phyloP scores from a whole-genome alignment of 495 filamentous ascomycete genomes.

The Penicillium simplicissimum region DNA sequence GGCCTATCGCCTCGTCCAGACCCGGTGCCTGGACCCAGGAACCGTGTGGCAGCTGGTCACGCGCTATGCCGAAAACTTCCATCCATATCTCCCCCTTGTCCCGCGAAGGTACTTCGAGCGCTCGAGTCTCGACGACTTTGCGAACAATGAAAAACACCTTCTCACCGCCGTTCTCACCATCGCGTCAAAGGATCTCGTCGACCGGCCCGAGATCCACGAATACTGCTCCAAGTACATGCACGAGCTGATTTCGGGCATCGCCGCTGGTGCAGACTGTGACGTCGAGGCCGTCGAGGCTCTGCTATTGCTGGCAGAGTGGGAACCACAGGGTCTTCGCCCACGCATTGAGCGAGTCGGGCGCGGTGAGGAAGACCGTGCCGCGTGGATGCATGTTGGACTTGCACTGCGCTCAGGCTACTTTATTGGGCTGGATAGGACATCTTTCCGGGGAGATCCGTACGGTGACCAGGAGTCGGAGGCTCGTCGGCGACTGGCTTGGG shows the following conservation, averaged over 20 bases:
- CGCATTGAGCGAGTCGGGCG: slow-evolving; percentile 56
- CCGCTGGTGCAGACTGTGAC: slow-evolving; percentile 59
- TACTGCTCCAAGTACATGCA: slow-evolving; percentile 66
- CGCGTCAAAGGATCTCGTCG: slow-evolving; percentile 60
- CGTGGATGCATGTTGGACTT: slow-evolving; percentile 69
- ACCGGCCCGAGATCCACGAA: slow-evolving; percentile 57
- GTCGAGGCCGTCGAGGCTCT: slow-evolving; percentile 67
- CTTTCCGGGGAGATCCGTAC: slow-evolving; percentile 50
- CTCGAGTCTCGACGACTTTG: slow-evolving; percentile 48
- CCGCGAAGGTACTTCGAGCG: slow-evolving; percentile 55
- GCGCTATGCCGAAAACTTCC: slow-evolving; percentile 57
- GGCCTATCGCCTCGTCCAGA: slow-evolving; percentile 53
- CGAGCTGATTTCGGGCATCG: slow-evolving; percentile 58
- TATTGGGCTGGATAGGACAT: slow-evolving; percentile 58
- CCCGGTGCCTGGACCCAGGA: slow-evolving; percentile 47
- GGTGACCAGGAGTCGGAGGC: slow-evolving; percentile 52
- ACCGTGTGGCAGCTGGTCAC: slow-evolving; percentile 53
- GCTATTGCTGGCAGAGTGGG: slow-evolving; percentile 64
- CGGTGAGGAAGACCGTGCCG: slow-evolving; percentile 65
- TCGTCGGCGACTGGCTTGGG: slow-evolving; percentile 62
- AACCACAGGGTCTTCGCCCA: slow-evolving; percentile 57
- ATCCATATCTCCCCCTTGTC: slow-evolving; percentile 64
- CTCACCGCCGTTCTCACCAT: slow-evolving; percentile 64
- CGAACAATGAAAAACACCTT: slow-evolving; percentile 56
- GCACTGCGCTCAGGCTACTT: slow-evolving; percentile 66